Percentiles rank a stretch among this genome's conserved stretches.
Evolutionary conservation across 1,284 basidiomycete species (phyloP).

Genomic region (Cutaneotrichosporon sp.): DNA sequence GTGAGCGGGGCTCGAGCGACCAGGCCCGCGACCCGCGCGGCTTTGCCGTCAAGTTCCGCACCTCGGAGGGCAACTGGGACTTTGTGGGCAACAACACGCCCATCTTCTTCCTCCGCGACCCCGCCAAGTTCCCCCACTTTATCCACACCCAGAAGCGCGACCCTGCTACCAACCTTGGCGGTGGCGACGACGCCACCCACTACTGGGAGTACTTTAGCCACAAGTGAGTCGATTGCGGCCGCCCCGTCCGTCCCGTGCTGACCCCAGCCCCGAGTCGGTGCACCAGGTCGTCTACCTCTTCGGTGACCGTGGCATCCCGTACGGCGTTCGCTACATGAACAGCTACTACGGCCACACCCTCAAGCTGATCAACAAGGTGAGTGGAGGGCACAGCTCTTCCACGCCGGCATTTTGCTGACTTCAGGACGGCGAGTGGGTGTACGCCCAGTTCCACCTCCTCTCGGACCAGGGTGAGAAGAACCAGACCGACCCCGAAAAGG

Average conservation of each 20-base stretch:
- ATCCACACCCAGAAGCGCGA: constrained; percentile 90
- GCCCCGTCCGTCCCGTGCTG: no score
- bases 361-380: constrained; percentile 73
- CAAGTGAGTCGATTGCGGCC: no score
- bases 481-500: constrained; percentile 50
- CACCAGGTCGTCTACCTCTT: constrained; percentile 32
- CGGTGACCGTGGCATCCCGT: constrained; percentile 82
- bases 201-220: constrained; percentile 81
- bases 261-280: constrained; percentile 74
- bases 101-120: constrained; percentile 69
- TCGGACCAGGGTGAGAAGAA: constrained; percentile 74
- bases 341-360: constrained; percentile 92
- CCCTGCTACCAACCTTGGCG: constrained; percentile 55
- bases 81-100: constrained; percentile 75
- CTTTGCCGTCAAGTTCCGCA: constrained; percentile 87
- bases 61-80: constrained; percentile 86
- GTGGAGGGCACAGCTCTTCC: no score
- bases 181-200: constrained; percentile 44
- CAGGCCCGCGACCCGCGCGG: constrained; percentile 85
- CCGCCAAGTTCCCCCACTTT: constrained; percentile 68
- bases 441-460: constrained; percentile 77
- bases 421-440: constrained; percentile 72
- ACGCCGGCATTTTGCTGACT: no score
- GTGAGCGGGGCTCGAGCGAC: constrained; percentile 84
- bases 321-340: constrained; percentile 70